A percentile compares a stretch with the other conserved stretches of the same genome.
Evolutionary conservation across 1,284 basidiomycete species (phyloP).

Genomic region (Ustilago bromivora): DNA sequence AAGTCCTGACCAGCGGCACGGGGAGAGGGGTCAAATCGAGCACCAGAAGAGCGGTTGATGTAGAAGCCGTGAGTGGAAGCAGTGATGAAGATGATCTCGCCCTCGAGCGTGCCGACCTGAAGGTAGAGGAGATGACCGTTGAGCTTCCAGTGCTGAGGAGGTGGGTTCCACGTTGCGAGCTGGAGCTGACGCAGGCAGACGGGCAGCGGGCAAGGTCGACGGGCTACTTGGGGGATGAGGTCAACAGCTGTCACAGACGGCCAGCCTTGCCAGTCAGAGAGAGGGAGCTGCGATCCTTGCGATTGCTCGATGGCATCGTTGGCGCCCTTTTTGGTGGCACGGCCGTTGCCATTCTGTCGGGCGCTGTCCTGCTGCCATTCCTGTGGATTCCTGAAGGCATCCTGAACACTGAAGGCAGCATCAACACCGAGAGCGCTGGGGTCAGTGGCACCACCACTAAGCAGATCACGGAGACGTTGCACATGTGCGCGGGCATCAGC

Average conservation of each 20-base stretch:
- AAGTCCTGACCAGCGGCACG: slow-evolving; percentile 53
- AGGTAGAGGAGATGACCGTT: slow-evolving; percentile 75
- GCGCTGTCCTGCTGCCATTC: slow-evolving; percentile 56
- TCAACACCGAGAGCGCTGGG: slow-evolving; percentile 71
- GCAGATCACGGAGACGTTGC: slow-evolving; percentile 72
- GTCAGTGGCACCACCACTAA: slow-evolving; percentile 71
- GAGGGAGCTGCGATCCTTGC: slow-evolving; percentile 48
- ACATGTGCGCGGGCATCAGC: slow-evolving; percentile 72
- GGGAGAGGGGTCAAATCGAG: slow-evolving; percentile 64
- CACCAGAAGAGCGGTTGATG: slow-evolving; percentile 71
- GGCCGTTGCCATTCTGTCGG: slow-evolving; percentile 29
- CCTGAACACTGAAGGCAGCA: slow-evolving; percentile 72
- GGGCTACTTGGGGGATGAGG: slow-evolving; percentile 67
- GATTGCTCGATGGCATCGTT: slow-evolving; percentile 8
- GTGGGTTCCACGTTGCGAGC: slow-evolving; percentile 75
- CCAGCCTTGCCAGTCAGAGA: slow-evolving; percentile 71
- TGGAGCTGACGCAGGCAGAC: slow-evolving; percentile 72
- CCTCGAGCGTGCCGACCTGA: slow-evolving; percentile 73
- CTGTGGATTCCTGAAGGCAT: slow-evolving; percentile 71
- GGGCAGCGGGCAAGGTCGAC: slow-evolving; percentile 64
- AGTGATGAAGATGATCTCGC: slow-evolving; percentile 73
- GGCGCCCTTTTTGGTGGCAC: slow-evolving; percentile 35
- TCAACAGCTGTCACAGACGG: slow-evolving; percentile 59
- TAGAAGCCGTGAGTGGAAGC: slow-evolving; percentile 74
- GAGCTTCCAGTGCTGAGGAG: slow-evolving; percentile 73